These are phyloP conservation scores for Ophiostoma tasmaniense DNA, from an alignment of 2,329 filamentous ascomycete species.

Conservation along the genomic window DNA sequence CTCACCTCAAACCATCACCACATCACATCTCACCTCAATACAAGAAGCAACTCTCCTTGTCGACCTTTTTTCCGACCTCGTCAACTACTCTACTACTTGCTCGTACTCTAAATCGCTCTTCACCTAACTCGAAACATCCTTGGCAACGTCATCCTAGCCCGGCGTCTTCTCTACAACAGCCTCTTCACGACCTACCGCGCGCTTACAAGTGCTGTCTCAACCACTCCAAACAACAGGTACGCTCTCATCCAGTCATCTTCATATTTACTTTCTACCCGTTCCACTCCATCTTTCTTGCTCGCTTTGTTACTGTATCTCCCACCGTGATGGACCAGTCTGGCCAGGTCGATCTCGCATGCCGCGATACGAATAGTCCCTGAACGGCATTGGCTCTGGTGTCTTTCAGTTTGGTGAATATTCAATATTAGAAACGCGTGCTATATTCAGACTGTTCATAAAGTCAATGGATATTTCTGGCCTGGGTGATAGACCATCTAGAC, in stretches of 20 bases:
- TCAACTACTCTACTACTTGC: not conserved
- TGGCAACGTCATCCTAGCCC: not conserved
- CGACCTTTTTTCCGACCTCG: not conserved
- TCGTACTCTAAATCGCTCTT: not conserved
- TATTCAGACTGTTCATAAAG: not conserved
- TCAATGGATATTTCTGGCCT: not conserved
- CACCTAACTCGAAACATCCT: not conserved
- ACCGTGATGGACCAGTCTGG: not conserved
- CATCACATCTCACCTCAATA: not conserved
- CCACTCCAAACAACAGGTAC: not conserved
- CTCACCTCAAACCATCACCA: not conserved
- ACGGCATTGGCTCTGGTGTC: constrained; percentile 4
- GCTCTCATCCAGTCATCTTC: not conserved
- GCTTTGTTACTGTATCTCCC: not conserved
- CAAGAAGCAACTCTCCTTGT: not conserved
- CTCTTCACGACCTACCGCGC: not conserved
- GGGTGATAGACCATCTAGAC: not conserved
- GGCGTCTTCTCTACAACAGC: not conserved
- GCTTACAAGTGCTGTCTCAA: constrained; percentile 4
- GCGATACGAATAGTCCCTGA: not conserved
- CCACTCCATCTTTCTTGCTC: not conserved
- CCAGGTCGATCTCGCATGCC: not conserved
- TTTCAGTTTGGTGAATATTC: not conserved
- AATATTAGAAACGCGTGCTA: not conserved
- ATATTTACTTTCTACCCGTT: no score